Evolutionary conservation across 2,329 filamentous ascomycete genomes (phyloP).

Genomic region (Cryphonectria naterciae): DNA sequence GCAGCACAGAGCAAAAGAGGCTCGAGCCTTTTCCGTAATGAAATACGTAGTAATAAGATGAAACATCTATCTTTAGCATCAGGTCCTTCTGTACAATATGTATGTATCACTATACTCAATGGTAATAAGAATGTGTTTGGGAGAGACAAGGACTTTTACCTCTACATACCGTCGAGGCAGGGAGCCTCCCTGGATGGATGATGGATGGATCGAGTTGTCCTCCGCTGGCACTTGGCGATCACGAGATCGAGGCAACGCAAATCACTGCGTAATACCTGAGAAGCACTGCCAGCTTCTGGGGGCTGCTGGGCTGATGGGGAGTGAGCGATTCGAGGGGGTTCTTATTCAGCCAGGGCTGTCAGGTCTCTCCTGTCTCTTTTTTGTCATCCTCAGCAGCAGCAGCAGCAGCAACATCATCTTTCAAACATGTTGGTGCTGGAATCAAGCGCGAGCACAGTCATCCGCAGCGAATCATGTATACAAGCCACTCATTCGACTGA

Average conservation of each 20-base stretch:
- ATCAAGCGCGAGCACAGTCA: background rate
- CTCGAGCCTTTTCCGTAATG: background rate
- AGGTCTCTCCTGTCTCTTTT: background rate
- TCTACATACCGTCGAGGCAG: background rate
- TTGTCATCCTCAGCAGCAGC: background rate
- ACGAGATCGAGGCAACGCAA: background rate
- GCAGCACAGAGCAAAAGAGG: background rate
- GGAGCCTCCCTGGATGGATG: background rate
- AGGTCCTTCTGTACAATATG: background rate
- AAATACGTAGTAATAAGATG: background rate
- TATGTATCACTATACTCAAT: background rate
- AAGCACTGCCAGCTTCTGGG: background rate
- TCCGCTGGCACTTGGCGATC: background rate
- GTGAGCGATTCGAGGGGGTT: background rate
- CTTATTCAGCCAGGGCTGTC: conserved; percentile 4
- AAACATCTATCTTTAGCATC: conserved; percentile 8
- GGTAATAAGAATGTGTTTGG: background rate
- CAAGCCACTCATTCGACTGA: background rate
- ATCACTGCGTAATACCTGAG: background rate
- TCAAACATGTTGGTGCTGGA: background rate
- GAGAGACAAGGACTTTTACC: background rate
- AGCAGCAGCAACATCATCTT: background rate
- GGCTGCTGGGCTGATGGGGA: background rate
- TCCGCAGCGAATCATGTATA: background rate
- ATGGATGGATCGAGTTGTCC: background rate